Base-by-base conservation (phyloP, 805 yeast genomes). In the Teunomyces aglyptinius region DNA sequence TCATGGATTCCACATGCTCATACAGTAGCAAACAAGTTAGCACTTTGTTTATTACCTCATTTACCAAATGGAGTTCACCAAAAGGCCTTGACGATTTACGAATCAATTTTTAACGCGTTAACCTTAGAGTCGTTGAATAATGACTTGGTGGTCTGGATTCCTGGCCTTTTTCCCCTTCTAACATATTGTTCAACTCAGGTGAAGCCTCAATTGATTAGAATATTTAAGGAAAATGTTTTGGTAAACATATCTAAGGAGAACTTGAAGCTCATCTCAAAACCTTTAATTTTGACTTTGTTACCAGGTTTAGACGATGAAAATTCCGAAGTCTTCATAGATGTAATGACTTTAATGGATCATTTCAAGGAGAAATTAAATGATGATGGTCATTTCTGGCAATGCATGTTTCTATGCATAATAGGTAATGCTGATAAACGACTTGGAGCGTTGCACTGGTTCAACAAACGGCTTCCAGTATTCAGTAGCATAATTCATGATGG, bases 11-110 rank as follows among this genome's bases (percentile, higher is more conserved):
- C 97, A 0, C 75, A 71, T 39, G 80, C 84, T 2, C 68, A 78
- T 11, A 78, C 79, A 41, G 83, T 94, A 1, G 81, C 96, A 28
- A 79, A 80, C 49, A 74, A 85, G 34, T 72, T 94, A 43, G 81
- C 96, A 0, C 80, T 85, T 35, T 94, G 98, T 50, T 69, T 92
- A 24, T 82, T 90, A 2, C 84, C 95, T 1, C 76, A 76, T 43
- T 73, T 94, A 8, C 99, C 99, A 0, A 87, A 96, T 41, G 99
- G 99, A 6, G 99, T 94, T 0, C 99, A 94, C 62, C 86, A 86
- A 54, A 94, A 89, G 60, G 78, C 97, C 0, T 66, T 94, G 34
- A 89, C 84, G 47, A 80, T 91, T 1, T 94, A 91, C 63, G 81
- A 78, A 18, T 69, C 72, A 44, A 78, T 92, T 2, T 89, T 94